Conservation (phyloP, 805 yeast genomes). For the Wickerhamiella lipophila region DNA sequence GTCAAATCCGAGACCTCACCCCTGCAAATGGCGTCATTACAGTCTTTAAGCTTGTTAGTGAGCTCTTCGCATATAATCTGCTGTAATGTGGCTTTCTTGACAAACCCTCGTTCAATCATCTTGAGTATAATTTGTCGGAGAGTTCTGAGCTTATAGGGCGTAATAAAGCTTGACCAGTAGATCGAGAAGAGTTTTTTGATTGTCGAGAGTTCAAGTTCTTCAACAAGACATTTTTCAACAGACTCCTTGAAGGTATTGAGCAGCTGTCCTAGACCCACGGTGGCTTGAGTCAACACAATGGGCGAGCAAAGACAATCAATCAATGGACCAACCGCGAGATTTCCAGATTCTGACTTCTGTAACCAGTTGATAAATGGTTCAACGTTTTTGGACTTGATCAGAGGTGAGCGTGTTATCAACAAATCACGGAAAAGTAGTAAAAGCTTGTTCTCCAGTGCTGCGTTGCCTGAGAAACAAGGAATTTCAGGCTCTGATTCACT, state of each 20-base stretch:
- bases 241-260: neutral
- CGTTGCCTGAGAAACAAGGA: neutral
- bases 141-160: neutral
- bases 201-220: neutral
- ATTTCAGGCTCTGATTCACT: neutral
- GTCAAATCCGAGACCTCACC: neutral
- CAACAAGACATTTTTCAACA: neutral
- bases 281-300: neutral
- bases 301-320: neutral
- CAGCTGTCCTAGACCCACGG: neutral
- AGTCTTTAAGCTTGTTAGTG: neutral
- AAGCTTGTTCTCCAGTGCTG: neutral
- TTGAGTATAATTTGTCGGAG: neutral
- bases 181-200: neutral
- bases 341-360: neutral
- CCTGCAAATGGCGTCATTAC: neutral
- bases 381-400: neutral
- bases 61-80: neutral
- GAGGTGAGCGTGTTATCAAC: neutral
- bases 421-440: neutral
- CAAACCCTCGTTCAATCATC: neutral
- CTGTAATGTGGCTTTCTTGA: neutral
- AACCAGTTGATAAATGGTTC: neutral
- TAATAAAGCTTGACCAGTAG: neutral
- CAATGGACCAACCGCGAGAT: neutral